Base-by-base conservation (phyloP, 176 grass and related monocot genomes). In the Avena insularis region DNA sequence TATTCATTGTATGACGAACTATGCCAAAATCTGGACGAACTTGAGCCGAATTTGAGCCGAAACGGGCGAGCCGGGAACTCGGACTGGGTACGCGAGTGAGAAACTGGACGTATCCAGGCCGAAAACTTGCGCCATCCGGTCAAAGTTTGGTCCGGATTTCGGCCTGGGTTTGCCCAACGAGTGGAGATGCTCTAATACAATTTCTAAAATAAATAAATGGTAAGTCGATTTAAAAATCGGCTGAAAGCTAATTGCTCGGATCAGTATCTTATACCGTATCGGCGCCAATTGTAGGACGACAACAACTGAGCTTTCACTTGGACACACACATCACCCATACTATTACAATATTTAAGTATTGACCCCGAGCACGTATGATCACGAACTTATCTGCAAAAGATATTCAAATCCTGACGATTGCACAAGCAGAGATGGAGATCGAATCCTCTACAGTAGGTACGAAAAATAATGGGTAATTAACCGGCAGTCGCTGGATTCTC, bases 401-500 rank as follows among this genome's bases (percentile, higher is more conserved):
- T 63, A 78, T 83, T 77, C 82, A 56, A 77, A 60, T 73, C 33
- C 71, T 71, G 69, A 43, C 40, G 40, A 59, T 50, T 5, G 23
- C 66, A 19, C 36, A 51, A 66, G 47, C 19, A 33, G 58, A 75
- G 48, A 80, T 40, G 35, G 15, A 27, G 75, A 38, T 20, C 23
- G 57, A 57, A 73, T 84, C 48, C 80, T 86, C 40, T 35, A 35
- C 25, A 25, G 25, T 81, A 38, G 40, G 61, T 6, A 64, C 17
- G 48, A 73, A 83, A 84, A 35, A 48, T 19, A 57, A 36, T 25
- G 11, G 81, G 60, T 40, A 80, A 40, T 83, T 80, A 76, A 76
- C 48, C 49, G 77, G 57, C 55, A 5, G 33, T 61, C 60, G 20
- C 40, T 78, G 12, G 81, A 89, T 86, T 66, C 20, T 77, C 78